These are phyloP conservation scores for Yamadazyma sp. DNA, from an alignment of 805 yeast genomes.

Conservation along the genomic window DNA sequence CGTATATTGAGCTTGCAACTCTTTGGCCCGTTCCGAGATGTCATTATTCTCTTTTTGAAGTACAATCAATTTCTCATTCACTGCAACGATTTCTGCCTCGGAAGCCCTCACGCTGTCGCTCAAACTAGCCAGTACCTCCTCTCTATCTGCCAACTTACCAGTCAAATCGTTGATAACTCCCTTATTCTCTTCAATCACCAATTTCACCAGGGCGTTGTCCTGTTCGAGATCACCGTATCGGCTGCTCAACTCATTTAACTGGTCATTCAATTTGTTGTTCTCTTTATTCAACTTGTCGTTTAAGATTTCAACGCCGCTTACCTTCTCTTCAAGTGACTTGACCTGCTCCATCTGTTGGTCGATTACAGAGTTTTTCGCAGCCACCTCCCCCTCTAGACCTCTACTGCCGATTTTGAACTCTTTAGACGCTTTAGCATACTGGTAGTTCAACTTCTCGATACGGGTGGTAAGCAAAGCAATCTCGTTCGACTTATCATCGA, in stretches of 20 bases:
- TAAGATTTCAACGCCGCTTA: neutral
- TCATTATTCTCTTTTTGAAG: neutral
- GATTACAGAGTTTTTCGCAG: neutral
- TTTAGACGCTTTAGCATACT: slow-evolving; percentile 6
- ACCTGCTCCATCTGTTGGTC: neutral
- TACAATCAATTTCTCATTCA: neutral
- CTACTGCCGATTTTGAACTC: neutral
- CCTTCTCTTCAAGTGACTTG: slow-evolving; percentile 1
- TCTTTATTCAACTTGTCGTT: slow-evolving; percentile 10
- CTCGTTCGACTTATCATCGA: slow-evolving; percentile 1
- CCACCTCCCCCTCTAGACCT: neutral
- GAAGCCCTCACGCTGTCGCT: neutral
- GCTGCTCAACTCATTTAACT: slow-evolving; percentile 8
- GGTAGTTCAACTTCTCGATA: slow-evolving; percentile 8
- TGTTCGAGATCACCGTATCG: slow-evolving; percentile 2
- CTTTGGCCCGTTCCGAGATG: neutral
- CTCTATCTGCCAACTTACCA: neutral
- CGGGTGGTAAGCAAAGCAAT: slow-evolving; percentile 1
- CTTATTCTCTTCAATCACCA: neutral
- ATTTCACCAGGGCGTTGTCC: neutral
- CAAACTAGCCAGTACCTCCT: slow-evolving; percentile 1
- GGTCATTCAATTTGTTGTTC: slow-evolving; percentile 10
- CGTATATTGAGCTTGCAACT: neutral
- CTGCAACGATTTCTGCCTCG: neutral
- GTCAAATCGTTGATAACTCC: neutral